These are phyloP conservation scores for Eucalyptus guilfoylei DNA, from an alignment of 345 rosid species.

Conservation along the genomic window DNA sequence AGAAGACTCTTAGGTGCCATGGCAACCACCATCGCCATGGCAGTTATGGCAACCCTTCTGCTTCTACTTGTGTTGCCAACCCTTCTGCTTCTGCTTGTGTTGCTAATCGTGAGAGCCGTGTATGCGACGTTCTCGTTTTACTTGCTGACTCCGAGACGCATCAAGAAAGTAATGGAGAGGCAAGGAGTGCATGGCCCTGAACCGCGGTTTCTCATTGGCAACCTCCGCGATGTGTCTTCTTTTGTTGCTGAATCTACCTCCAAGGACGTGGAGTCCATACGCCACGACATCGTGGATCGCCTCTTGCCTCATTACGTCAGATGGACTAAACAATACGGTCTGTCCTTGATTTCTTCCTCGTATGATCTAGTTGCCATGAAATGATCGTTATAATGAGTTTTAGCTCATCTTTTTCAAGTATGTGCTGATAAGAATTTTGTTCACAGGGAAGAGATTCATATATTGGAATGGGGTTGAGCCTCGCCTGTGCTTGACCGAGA, in stretches of 20 bases:
- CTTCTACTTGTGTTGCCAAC: too few relatives aligned
- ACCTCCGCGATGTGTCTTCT: slow-evolving; percentile 50
- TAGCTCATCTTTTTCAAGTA: neutral
- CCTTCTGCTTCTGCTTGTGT: slow-evolving; percentile 9
- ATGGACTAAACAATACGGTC: slow-evolving; percentile 79
- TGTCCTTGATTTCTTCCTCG: neutral
- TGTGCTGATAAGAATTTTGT: neutral
- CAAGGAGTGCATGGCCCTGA: slow-evolving; percentile 88
- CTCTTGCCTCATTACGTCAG: slow-evolving; percentile 76
- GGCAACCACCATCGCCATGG: neutral
- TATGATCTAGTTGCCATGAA: neutral
- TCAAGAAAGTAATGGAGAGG: slow-evolving; percentile 50
- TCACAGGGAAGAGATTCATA: slow-evolving; percentile 68
- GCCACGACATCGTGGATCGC: slow-evolving; percentile 63
- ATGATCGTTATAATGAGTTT: neutral
- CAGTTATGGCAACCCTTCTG: slow-evolving; percentile 1
- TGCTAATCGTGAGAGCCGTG: slow-evolving; percentile 14
- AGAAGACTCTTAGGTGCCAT: neutral
- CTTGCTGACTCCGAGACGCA: slow-evolving; percentile 58
- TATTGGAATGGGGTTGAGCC: slow-evolving; percentile 90
- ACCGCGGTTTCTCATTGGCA: slow-evolving; percentile 62
- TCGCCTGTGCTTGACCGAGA: slow-evolving; percentile 65
- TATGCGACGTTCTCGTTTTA: slow-evolving; percentile 54
- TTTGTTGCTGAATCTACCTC: slow-evolving; percentile 51
- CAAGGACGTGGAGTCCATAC: slow-evolving; percentile 28